Conservation (phyloP, 2,329 filamentous ascomycete genomes). For the Lachnellula suecica region DNA sequence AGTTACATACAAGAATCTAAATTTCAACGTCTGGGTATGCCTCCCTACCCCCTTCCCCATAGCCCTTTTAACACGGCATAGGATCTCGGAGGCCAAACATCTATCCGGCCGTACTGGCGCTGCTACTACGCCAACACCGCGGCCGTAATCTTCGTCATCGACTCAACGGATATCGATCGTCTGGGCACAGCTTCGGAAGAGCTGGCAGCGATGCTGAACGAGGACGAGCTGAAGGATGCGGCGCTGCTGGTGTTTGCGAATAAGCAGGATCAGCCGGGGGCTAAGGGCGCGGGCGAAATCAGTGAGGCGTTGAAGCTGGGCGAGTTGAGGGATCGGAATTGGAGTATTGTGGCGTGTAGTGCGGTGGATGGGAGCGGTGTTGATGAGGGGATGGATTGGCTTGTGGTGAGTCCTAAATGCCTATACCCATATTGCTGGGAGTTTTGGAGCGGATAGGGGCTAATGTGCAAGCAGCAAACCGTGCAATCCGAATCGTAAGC, state of each 20-base stretch:
- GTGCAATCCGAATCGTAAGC: slow-evolving; percentile 34
- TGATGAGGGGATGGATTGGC: slow-evolving; percentile 98
- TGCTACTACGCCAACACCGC: slow-evolving; percentile 99
- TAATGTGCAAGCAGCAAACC: slow-evolving; percentile 31
- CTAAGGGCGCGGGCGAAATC: slow-evolving; percentile 95
- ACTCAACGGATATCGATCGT: slow-evolving; percentile 95
- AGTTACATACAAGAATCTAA: slow-evolving; percentile 96
- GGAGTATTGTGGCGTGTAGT: slow-evolving; percentile 98
- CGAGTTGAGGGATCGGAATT: slow-evolving; percentile 93
- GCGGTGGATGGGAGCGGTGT: slow-evolving; percentile 95
- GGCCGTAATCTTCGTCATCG: slow-evolving; percentile 97
- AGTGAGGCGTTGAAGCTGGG: slow-evolving; percentile 88
- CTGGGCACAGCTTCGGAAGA: slow-evolving; percentile 91
- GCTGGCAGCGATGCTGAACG: slow-evolving; percentile 90
- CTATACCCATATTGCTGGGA: neutral
- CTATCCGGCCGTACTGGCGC: slow-evolving; percentile 96
- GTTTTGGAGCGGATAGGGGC: slow-evolving; percentile 1
- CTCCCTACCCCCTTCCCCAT: neutral
- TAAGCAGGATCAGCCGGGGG: slow-evolving; percentile 97
- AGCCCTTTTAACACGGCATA: slow-evolving; percentile 3
- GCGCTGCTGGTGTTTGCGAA: slow-evolving; percentile 94
- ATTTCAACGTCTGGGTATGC: slow-evolving; percentile 96
- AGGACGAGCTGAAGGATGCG: slow-evolving; percentile 93
- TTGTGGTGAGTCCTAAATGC: slow-evolving; percentile 53
- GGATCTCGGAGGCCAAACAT: slow-evolving; percentile 97